These are phyloP conservation scores for Bertia moriformis DNA, from an alignment of 2,329 filamentous ascomycete species.

Conservation along the genomic window DNA sequence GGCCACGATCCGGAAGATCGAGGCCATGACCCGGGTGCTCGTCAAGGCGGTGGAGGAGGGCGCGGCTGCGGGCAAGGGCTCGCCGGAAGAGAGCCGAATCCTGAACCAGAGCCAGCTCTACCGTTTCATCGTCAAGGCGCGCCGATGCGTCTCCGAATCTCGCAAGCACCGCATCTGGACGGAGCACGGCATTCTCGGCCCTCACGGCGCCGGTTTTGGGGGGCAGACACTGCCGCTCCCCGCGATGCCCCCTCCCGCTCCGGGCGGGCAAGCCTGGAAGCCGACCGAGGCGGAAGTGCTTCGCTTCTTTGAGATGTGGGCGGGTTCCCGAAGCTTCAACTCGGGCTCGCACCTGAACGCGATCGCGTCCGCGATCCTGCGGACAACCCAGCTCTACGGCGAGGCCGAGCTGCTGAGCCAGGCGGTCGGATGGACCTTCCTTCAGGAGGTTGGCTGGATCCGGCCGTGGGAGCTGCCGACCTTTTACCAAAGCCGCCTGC, in stretches of 20 bases:
- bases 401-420: conserved; percentile 28
- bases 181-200: conserved; percentile 29
- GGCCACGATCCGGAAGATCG: conserved; percentile 30
- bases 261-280: too few species aligned
- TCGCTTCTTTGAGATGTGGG: conserved; percentile 57
- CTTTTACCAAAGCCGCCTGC: conserved; percentile 43
- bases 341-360: conserved; percentile 36
- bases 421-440: conserved; percentile 43
- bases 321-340: conserved; percentile 37
- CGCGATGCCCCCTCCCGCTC: conserved; percentile 6
- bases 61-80: conserved; percentile 10
- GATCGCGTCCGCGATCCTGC: conserved; percentile 49
- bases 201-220: conserved; percentile 4
- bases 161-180: conserved; percentile 32
- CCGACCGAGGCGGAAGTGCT: conserved; percentile 39
- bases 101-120: conserved; percentile 11
- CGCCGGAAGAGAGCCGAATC: conserved; percentile 5
- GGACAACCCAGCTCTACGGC: conserved; percentile 43
- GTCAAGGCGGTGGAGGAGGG: conserved; percentile 22
- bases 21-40: conserved; percentile 35
- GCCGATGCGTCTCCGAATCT: conserved; percentile 31
- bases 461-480: conserved; percentile 56
- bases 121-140: conserved; percentile 33
- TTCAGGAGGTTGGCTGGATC: conserved; percentile 63
- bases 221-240: conserved; percentile 6